These are phyloP conservation scores for Candida neerlandica DNA, from an alignment of 1,139 yeast genomes.

Conservation along the genomic window DNA sequence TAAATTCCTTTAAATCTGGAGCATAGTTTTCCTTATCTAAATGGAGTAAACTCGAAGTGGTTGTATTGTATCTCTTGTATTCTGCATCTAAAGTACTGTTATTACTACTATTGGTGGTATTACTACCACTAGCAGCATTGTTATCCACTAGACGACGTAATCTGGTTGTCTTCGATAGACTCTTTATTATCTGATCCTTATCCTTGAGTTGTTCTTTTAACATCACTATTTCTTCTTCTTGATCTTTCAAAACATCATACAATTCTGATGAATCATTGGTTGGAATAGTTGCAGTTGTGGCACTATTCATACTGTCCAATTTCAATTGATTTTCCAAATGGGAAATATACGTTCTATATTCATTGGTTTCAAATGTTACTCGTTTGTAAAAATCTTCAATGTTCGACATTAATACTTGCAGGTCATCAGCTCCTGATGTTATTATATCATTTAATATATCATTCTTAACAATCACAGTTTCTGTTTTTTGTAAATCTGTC, in stretches of 20 bases:
- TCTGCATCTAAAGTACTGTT: neutral
- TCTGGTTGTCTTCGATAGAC: constrained; percentile 63
- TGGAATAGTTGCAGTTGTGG: neutral
- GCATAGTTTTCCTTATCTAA: constrained; percentile 23
- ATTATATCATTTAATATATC: constrained; percentile 56
- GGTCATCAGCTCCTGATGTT: constrained; percentile 33
- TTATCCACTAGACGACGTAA: constrained; percentile 49
- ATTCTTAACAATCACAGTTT: constrained; percentile 54
- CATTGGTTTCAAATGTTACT: constrained; percentile 56
- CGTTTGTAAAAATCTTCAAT: constrained; percentile 50
- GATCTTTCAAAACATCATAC: constrained; percentile 47
- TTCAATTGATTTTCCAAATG: constrained; percentile 64
- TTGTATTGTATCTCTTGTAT: constrained; percentile 3
- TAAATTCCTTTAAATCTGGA: constrained; percentile 25
- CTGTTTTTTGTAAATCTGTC: constrained; percentile 60
- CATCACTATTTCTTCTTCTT: constrained; percentile 70
- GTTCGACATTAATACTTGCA: constrained; percentile 45
- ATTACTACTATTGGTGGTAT: constrained; percentile 1
- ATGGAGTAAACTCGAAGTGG: neutral
- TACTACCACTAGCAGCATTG: constrained; percentile 15
- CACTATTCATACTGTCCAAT: constrained; percentile 13
- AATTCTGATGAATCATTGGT: constrained; percentile 5
- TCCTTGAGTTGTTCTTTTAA: constrained; percentile 61
- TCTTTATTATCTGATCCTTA: constrained; percentile 79
- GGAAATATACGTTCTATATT: constrained; percentile 60